Evolutionary conservation across 805 yeast genomes (phyloP), one percentile per base, ranked within the genome.

Genomic region (Hanseniaspora pseudoguilliermondii): DNA sequence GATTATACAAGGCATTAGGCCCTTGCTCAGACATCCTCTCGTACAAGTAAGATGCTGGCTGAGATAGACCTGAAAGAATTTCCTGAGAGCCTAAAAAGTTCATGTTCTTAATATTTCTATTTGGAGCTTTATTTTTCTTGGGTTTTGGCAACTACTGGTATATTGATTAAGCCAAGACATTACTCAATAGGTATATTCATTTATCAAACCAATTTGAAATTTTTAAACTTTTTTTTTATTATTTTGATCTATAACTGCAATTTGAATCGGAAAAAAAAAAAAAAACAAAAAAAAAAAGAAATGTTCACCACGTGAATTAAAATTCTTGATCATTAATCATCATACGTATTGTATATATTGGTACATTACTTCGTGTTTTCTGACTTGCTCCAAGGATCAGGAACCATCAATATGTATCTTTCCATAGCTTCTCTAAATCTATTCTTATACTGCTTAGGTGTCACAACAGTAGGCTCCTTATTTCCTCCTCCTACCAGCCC

Each of bases 381-480:
- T 39, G 68, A 73, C 57, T 71, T 74, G 51, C 67, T 71, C 76
- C 76, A 73, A 15, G 72, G 71, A 57, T 85, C 96, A 0, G 98
- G 98, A 7, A 95, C 97, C 83, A 91, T 89, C 59, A 91, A 69
- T 55, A 93, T 86, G 62, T 93, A 93, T 44, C 96, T 71, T 64
- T 91, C 97, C 98, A 93, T 93, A 1, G 98, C 97, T 65, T 91
- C 97, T 60, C 98, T 76, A 66, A 93, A 93, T 60, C 99, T 74
- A 57, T 84, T 87, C 62, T 95, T 84, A 68, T 93, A 93, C 69
- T 93, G 98, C 63, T 89, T 81, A 1, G 99, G 99, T 0, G 98
- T 91, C 9, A 93, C 91, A 34, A 93, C 95, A 0, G 99, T 93
- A 0, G 99, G 99, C 60, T 86, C 95, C 63, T 86, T 91, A 1